phyloP scores from a whole-genome alignment of 805 yeast genomes.

The Yarrowia sp. region DNA sequence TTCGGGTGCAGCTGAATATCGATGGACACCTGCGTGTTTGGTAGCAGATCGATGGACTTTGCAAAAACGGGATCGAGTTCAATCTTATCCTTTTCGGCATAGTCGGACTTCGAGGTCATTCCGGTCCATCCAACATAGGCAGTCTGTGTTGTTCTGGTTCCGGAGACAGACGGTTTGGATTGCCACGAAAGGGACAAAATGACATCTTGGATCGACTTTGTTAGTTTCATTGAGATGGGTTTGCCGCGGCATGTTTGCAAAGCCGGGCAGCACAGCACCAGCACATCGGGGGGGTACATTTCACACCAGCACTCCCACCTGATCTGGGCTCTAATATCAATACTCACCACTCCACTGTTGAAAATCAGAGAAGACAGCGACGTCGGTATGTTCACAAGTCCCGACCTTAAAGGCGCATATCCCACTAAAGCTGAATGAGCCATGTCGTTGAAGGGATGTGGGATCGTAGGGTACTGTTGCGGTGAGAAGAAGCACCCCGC shows the following conservation, averaged over 20 bases:
- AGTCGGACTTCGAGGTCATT: constrained; percentile 49
- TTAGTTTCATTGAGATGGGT: neutral
- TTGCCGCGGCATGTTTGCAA: too few relatives aligned
- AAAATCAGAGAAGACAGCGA: constrained; percentile 56
- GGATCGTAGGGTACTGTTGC: constrained; percentile 3
- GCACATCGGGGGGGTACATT: too few relatives aligned
- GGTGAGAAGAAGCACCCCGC: constrained; percentile 22
- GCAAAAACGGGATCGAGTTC: constrained; percentile 78
- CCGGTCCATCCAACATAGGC: constrained; percentile 75
- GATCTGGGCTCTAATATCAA: constrained; percentile 41
- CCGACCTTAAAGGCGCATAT: constrained; percentile 54
- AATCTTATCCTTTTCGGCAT: constrained; percentile 47
- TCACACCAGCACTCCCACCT: neutral
- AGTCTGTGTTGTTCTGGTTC: constrained; percentile 40
- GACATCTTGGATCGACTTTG: constrained; percentile 58
- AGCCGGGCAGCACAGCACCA: too few relatives aligned
- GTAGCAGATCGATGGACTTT: constrained; percentile 55
- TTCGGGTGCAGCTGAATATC: constrained; percentile 58
- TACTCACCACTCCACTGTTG: constrained; percentile 59
- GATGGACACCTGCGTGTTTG: constrained; percentile 54
- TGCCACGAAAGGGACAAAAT: constrained; percentile 57
- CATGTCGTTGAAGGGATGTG: constrained; percentile 40
- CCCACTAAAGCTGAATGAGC: constrained; percentile 50
- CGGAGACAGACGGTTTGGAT: constrained; percentile 45
- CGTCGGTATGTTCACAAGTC: constrained; percentile 63